These are phyloP conservation scores for Eimeria mitis DNA, from an alignment of 169 alveolate species.

Conservation along the genomic window DNA sequence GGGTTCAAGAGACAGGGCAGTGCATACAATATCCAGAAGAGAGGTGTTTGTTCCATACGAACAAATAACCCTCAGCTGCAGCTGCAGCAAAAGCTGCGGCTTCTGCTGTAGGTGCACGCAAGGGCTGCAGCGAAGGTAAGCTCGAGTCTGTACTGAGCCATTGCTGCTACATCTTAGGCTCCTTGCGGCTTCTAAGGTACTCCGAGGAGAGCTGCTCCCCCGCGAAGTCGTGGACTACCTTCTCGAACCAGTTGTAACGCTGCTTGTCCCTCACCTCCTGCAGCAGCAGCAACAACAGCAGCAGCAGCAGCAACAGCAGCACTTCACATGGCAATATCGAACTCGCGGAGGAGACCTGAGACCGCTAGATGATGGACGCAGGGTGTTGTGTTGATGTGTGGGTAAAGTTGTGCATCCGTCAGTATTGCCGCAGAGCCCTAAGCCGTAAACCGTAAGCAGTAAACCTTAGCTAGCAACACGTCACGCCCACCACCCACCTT, in stretches of 20 bases:
- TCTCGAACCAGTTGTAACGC: constrained; percentile 89
- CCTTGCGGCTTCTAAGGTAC: constrained; percentile 89
- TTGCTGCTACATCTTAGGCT: constrained; percentile 81
- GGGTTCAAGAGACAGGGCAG: too few species aligned
- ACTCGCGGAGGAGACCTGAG: background rate
- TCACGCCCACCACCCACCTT: constrained; percentile 42
- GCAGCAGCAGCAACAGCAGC: background rate
- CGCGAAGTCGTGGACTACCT: constrained; percentile 89
- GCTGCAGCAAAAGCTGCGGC: background rate
- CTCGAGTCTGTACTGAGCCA: background rate
- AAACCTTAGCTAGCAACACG: background rate
- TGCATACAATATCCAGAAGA: too few species aligned
- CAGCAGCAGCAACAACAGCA: constrained; percentile 20
- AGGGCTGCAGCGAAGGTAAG: background rate
- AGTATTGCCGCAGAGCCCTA: background rate
- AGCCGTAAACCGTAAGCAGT: background rate
- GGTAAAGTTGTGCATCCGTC: background rate
- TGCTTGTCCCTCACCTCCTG: constrained; percentile 87
- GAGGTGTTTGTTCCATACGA: background rate
- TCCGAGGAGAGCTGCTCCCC: constrained; percentile 93
- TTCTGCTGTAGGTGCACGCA: background rate
- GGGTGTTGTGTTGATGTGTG: background rate
- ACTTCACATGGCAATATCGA: background rate
- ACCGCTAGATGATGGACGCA: background rate
- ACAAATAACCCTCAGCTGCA: background rate